phyloP scores from a whole-genome alignment of 371 early-diverging fungal species.

The Mucor circinelloides region DNA sequence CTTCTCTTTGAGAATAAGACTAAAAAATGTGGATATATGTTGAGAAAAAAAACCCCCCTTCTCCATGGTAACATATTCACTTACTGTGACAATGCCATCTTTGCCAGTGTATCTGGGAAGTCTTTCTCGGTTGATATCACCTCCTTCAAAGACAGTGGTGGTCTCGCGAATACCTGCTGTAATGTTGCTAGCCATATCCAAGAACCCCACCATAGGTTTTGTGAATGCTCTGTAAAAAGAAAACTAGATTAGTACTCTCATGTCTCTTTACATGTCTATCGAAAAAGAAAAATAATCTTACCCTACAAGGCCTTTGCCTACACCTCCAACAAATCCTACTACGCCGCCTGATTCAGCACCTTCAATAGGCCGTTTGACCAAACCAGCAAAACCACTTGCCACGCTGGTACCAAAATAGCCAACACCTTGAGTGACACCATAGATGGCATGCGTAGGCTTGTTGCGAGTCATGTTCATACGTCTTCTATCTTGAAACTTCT shows the following conservation, averaged over 20 bases:
- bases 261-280: no score
- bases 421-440: conserved; percentile 83
- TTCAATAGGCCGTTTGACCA: conserved; percentile 82
- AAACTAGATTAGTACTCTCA: background rate
- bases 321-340: conserved; percentile 83
- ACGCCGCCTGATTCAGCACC: conserved; percentile 86
- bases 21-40: no score
- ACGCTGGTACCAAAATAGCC: conserved; percentile 75
- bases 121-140: conserved; percentile 73
- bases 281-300: conserved; percentile 17
- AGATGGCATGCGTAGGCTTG: conserved; percentile 80
- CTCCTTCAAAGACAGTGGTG: conserved; percentile 88
- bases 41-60: no score
- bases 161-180: conserved; percentile 92
- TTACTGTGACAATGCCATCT: conserved; percentile 77
- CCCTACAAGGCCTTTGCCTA: conserved; percentile 86
- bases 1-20: conserved; percentile 82
- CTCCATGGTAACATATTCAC: no score
- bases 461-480: conserved; percentile 73
- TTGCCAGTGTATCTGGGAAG: conserved; percentile 87
- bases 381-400: conserved; percentile 81
- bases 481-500: conserved; percentile 77
- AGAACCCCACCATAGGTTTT: conserved; percentile 87
- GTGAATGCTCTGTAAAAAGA: conserved; percentile 64
- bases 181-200: conserved; percentile 85